Evolutionary conservation across 2,329 filamentous ascomycete species (phyloP).

Genomic region (Ophiostoma ulmi): DNA sequence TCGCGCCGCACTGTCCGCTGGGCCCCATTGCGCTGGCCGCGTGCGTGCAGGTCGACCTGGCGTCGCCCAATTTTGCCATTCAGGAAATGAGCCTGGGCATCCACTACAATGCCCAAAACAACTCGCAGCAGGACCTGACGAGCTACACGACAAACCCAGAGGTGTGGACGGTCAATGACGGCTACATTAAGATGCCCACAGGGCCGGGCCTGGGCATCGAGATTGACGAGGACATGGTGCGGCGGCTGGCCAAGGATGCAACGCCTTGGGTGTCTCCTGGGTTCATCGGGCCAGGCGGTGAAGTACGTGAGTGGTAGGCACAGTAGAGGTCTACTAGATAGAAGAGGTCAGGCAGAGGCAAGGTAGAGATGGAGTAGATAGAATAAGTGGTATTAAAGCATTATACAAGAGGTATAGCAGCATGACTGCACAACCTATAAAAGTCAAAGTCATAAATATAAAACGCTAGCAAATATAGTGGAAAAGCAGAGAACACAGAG

Average conservation of each 20-base stretch:
- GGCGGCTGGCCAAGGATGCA: slow-evolving; percentile 46
- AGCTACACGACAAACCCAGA: slow-evolving; percentile 55
- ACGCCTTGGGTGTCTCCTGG: slow-evolving; percentile 52
- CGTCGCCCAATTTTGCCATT: slow-evolving; percentile 56
- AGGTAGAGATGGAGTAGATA: background rate
- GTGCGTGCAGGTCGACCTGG: slow-evolving; percentile 55
- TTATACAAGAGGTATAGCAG: background rate
- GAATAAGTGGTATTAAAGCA: too few relatives aligned
- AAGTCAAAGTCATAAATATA: background rate
- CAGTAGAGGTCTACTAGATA: slow-evolving; percentile 22
- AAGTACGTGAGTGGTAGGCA: slow-evolving; percentile 54
- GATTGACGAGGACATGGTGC: slow-evolving; percentile 57
- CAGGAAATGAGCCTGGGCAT: slow-evolving; percentile 67
- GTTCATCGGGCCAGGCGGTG: slow-evolving; percentile 55
- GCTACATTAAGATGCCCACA: slow-evolving; percentile 51
- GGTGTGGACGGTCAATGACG: slow-evolving; percentile 49
- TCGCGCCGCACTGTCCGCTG: slow-evolving; percentile 62
- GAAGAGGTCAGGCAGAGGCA: background rate
- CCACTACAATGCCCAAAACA: slow-evolving; percentile 58
- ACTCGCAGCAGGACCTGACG: slow-evolving; percentile 49
- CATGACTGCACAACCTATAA: background rate
- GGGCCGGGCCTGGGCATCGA: slow-evolving; percentile 58
- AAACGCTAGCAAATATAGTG: background rate
- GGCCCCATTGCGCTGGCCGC: slow-evolving; percentile 64
- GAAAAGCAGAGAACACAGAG: background rate